phyloP scores from a whole-genome alignment of 345 rosid species.

The Theobroma cacao region DNA sequence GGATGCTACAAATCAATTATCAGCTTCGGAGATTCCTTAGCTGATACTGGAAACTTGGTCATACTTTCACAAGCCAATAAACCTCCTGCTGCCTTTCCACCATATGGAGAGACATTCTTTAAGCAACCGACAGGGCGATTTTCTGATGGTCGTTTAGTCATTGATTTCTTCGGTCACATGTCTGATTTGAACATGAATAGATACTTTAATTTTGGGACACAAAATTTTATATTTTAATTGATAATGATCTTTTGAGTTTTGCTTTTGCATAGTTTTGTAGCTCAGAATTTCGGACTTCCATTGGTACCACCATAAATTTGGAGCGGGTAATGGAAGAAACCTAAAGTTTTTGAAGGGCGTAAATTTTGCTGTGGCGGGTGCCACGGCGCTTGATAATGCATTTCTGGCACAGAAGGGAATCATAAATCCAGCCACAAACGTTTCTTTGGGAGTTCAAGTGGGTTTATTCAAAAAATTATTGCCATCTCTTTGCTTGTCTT shows the following conservation, averaged over 20 bases:
- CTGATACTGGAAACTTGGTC: slow-evolving; percentile 48
- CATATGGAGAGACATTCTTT: slow-evolving; percentile 49
- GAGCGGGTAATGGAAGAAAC: slow-evolving; percentile 18
- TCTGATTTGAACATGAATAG: neutral
- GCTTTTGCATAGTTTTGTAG: slow-evolving; percentile 15
- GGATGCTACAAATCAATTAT: slow-evolving; percentile 27
- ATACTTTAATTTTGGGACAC: neutral
- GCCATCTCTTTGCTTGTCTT: slow-evolving; percentile 33
- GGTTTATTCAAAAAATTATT: slow-evolving; percentile 36
- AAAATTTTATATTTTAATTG: neutral
- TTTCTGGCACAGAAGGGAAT: slow-evolving; percentile 33
- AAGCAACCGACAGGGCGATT: slow-evolving; percentile 42
- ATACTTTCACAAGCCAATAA: slow-evolving; percentile 11
- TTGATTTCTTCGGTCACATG: slow-evolving; percentile 43
- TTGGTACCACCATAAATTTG: slow-evolving; percentile 37
- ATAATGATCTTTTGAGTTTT: neutral
- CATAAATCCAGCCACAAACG: slow-evolving; percentile 20
- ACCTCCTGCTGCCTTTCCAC: slow-evolving; percentile 29
- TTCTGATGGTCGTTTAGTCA: slow-evolving; percentile 52
- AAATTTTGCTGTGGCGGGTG: slow-evolving; percentile 53
- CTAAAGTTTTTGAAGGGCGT: slow-evolving; percentile 32
- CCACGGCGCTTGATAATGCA: slow-evolving; percentile 40
- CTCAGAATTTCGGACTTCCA: slow-evolving; percentile 44
- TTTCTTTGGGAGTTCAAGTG: slow-evolving; percentile 40
- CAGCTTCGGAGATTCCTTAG: slow-evolving; percentile 57